Percentiles rank a stretch among this genome's conserved stretches.
Conservation (phyloP, 2,329 filamentous ascomycete genomes). For the Aspergillus versicolor region DNA sequence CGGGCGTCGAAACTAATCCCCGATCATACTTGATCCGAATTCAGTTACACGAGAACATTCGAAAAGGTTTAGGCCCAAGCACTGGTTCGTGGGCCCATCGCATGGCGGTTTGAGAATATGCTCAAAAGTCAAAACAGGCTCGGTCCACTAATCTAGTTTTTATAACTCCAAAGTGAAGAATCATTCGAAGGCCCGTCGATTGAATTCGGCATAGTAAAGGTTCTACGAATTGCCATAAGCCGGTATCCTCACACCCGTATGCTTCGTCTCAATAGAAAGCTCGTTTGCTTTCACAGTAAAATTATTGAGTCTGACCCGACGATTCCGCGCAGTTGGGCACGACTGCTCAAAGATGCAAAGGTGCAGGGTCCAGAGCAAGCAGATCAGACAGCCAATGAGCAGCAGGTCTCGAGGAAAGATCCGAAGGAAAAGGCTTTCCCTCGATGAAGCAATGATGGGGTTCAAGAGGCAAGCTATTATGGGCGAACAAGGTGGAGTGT, state of each 20-base stretch:
- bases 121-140: not conserved
- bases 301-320: too few species aligned
- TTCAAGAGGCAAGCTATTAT: not conserved
- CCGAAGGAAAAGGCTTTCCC: not conserved
- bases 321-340: too few species aligned
- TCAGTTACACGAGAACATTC: not conserved
- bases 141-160: not conserved
- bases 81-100: not conserved
- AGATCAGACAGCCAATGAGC: not conserved
- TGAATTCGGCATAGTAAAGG: not conserved
- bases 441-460: not conserved
- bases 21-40: conserved; percentile 1
- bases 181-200: not conserved
- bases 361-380: not conserved
- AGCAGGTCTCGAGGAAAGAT: not conserved
- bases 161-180: not conserved
- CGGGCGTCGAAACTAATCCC: not conserved
- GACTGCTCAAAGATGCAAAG: too few species aligned
- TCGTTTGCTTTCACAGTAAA: too few species aligned
- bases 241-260: too few species aligned
- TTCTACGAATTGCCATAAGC: not conserved
- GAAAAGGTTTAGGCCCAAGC: not conserved
- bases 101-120: not conserved
- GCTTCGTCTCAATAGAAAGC: too few species aligned
- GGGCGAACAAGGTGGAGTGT: conserved; percentile 1